These are phyloP conservation scores for Solanum rostratum DNA, from an alignment of 257 asterid species.

Conservation along the genomic window DNA sequence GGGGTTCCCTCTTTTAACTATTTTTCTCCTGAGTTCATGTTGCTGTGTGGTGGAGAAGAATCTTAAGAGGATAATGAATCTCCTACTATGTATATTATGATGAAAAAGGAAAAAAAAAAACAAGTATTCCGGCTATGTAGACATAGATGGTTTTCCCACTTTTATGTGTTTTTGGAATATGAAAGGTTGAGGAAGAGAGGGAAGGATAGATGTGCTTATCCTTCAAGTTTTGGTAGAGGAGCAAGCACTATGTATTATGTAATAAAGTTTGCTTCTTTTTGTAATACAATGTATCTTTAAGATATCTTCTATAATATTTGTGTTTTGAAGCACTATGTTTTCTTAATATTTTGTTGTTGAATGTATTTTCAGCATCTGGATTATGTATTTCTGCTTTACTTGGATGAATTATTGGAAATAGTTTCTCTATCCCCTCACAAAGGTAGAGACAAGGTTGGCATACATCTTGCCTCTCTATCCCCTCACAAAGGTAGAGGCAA, in stretches of 20 bases:
- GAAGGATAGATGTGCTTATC: not conserved
- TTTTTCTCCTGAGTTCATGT: not conserved
- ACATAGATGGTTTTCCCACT: not conserved
- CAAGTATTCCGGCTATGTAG: not conserved
- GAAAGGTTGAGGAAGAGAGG: not conserved
- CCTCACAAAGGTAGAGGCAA: not conserved
- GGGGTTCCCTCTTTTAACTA: not conserved
- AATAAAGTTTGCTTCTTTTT: not conserved
- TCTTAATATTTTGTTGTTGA: not conserved
- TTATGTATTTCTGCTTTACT: not conserved
- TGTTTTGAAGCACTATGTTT: not conserved
- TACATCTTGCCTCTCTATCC: no score
- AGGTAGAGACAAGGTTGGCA: not conserved
- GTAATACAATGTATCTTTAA: not conserved
- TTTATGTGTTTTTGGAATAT: not conserved
- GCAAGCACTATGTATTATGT: not conserved
- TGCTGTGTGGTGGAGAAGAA: not conserved
- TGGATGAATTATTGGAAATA: not conserved
- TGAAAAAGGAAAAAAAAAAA: not conserved
- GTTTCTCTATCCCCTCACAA: not conserved
- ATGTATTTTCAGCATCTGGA: not conserved
- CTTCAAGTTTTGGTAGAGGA: not conserved
- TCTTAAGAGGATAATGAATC: not conserved
- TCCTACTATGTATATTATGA: not conserved
- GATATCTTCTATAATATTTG: not conserved